A percentile compares a stretch with the other conserved stretches of the same genome.
Conservation (phyloP, 345 rosid species). For the Leavenworthia alabamica region DNA sequence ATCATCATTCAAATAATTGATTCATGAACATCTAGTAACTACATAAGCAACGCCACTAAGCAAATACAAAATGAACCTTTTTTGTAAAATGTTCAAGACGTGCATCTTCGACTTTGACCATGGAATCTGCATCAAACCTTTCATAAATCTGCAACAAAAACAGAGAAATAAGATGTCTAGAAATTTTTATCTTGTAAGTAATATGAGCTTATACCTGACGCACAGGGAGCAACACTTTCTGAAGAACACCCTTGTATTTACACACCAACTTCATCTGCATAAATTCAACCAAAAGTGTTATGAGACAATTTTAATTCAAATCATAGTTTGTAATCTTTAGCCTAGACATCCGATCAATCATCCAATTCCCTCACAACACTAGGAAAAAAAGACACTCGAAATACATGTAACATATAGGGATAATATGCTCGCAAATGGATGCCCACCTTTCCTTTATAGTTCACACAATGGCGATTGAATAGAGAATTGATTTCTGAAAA, state of each 20-base stretch:
- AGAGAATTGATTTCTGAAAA: constrained; percentile 72
- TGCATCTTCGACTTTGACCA: constrained; percentile 54
- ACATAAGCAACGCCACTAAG: not conserved
- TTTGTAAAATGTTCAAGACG: constrained; percentile 75
- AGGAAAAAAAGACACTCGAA: not conserved
- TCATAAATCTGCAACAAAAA: constrained; percentile 60
- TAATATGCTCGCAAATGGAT: not conserved
- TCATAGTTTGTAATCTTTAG: not conserved
- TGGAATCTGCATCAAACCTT: constrained; percentile 58
- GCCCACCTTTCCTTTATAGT: constrained; percentile 80
- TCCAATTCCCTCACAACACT: constrained; percentile 10
- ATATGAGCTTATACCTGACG: constrained; percentile 54
- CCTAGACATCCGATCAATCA: constrained; percentile 13
- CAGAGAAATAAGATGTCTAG: constrained; percentile 13
- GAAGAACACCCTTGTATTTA: constrained; percentile 72
- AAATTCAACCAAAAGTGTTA: not conserved
- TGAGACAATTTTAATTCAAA: not conserved
- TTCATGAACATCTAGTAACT: constrained; percentile 1
- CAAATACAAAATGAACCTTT: constrained; percentile 47
- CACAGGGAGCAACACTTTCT: constrained; percentile 70
- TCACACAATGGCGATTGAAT: constrained; percentile 59
- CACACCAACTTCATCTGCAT: constrained; percentile 58
- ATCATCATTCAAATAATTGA: not conserved
- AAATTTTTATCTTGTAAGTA: not conserved
- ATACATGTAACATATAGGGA: not conserved